phyloP scores from a whole-genome alignment of 805 yeast genomes.

The Cyberlindnera bimundalis region DNA sequence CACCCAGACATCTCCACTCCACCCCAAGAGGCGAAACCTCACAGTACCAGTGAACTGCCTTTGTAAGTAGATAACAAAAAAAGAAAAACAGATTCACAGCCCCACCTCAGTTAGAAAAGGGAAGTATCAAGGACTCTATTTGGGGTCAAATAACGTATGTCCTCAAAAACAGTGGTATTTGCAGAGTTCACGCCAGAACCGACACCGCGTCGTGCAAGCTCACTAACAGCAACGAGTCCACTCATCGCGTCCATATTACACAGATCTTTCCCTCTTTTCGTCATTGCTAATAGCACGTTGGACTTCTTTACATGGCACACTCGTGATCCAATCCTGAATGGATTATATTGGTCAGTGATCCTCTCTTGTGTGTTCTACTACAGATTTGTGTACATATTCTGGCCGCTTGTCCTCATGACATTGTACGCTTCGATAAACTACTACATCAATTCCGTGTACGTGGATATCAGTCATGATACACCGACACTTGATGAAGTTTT shows the following conservation, averaged over 20 bases:
- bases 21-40: no score
- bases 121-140: no score
- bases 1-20: no score
- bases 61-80: no score
- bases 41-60: no score
- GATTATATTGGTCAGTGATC: slow-evolving; percentile 36
- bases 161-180: slow-evolving; percentile 4
- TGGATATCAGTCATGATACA: slow-evolving; percentile 39
- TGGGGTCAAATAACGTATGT: slow-evolving; percentile 2
- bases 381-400: slow-evolving; percentile 29
- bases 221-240: slow-evolving; percentile 26
- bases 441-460: slow-evolving; percentile 40
- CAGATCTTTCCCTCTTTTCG: slow-evolving; percentile 42
- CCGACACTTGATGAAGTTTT: slow-evolving; percentile 49
- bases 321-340: slow-evolving; percentile 39
- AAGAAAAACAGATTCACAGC: no score
- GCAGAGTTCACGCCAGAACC: slow-evolving; percentile 16
- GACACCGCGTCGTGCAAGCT: slow-evolving; percentile 10
- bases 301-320: slow-evolving; percentile 48
- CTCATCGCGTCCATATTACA: slow-evolving; percentile 40
- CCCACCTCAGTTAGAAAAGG: no score
- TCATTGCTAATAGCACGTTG: slow-evolving; percentile 38
- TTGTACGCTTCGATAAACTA: slow-evolving; percentile 39
- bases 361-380: slow-evolving; percentile 40
- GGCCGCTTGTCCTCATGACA: slow-evolving; percentile 34